A percentile compares a stretch with the other conserved stretches of the same genome.
Evolutionary conservation across 371 early-diverging fungal species (phyloP).

Genomic region (Dinochytrium kinnereticum): DNA sequence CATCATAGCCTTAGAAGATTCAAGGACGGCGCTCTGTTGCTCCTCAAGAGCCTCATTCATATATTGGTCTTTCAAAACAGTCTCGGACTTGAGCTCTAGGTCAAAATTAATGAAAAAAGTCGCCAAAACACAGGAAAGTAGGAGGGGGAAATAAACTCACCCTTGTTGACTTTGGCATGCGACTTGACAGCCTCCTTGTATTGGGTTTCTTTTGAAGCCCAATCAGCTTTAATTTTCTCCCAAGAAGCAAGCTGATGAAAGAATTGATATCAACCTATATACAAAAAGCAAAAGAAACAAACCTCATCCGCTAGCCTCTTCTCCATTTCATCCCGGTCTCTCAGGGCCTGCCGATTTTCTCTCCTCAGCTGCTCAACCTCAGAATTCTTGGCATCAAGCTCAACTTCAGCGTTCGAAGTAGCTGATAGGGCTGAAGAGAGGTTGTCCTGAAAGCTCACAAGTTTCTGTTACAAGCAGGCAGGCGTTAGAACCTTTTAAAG

Average conservation of each 20-base stretch:
- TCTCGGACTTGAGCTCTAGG: conserved; percentile 11
- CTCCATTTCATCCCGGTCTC: neutral
- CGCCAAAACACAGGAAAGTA: too few species aligned
- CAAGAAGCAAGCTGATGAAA: conserved; percentile 16
- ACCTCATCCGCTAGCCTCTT: conserved; percentile 21
- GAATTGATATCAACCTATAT: neutral
- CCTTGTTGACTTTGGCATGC: conserved; percentile 18
- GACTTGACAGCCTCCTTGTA: conserved; percentile 15
- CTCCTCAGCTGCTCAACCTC: conserved; percentile 11
- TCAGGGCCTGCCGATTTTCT: neutral
- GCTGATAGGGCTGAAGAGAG: neutral
- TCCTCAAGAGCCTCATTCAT: neutral
- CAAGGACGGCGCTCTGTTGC: neutral
- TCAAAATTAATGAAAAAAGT: too few species aligned
- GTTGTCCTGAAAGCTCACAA: neutral
- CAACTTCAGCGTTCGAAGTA: conserved; percentile 10
- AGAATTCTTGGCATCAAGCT: neutral
- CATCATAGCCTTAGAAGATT: neutral
- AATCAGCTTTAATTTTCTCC: conserved; percentile 12
- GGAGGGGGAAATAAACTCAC: neutral
- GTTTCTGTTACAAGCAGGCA: conserved; percentile 3
- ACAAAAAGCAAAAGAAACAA: neutral
- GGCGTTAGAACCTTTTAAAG: neutral
- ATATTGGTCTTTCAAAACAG: neutral
- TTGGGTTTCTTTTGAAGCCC: conserved; percentile 12